phyloP scores from a whole-genome alignment of 176 grass and related monocot genomes.

The Triticum urartu region DNA sequence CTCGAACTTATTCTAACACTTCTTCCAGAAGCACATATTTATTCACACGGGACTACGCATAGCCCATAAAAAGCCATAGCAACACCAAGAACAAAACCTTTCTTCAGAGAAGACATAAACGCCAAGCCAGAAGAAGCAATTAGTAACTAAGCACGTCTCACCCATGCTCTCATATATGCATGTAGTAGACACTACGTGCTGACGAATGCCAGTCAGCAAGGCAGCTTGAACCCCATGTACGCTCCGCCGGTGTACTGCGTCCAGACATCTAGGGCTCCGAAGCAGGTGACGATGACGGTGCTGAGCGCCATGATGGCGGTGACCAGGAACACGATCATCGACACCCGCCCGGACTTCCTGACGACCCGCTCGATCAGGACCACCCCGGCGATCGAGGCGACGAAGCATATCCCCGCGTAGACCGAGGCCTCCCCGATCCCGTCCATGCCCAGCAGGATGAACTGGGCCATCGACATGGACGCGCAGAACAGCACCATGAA shows the following conservation, averaged over 20 bases:
- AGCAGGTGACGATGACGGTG: conserved; percentile 49
- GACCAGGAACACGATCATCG: conserved; percentile 69
- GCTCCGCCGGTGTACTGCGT: conserved; percentile 45
- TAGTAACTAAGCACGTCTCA: background rate
- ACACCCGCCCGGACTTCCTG: conserved; percentile 53
- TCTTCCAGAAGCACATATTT: background rate
- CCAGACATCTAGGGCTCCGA: conserved; percentile 63
- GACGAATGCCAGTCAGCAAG: conserved; percentile 34
- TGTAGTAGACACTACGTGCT: background rate
- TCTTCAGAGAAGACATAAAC: background rate
- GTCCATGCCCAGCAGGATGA: conserved; percentile 63
- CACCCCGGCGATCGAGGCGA: conserved; percentile 39
- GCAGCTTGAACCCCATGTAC: conserved; percentile 88
- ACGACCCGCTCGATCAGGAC: conserved; percentile 42
- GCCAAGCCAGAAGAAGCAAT: conserved; percentile 9
- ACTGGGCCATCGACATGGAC: conserved; percentile 89
- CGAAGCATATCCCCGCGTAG: conserved; percentile 59
- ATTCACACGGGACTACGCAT: background rate
- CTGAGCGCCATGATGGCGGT: conserved; percentile 70
- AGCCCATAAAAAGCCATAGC: background rate
- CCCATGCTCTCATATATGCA: background rate
- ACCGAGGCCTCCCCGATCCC: conserved; percentile 44
- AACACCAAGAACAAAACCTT: background rate
- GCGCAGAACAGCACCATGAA: conserved; percentile 83
- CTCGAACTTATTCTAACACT: background rate